Evolutionary conservation across 352 stramenopile species (phyloP).

Genomic region (Globisporangium nodosum): DNA sequence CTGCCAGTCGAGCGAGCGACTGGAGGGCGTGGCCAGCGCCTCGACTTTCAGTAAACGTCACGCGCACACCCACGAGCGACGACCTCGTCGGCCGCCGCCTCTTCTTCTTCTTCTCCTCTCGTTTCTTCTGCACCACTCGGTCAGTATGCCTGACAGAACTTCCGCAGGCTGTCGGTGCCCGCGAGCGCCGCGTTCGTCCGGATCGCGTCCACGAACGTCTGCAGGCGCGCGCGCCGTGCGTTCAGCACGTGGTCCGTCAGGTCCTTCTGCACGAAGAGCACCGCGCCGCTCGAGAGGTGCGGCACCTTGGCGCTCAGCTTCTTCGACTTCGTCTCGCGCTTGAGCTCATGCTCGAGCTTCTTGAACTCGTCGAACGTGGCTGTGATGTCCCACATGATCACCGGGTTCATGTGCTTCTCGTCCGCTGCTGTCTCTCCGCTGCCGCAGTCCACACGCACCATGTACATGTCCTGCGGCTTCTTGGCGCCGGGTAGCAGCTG

Average conservation of each 20-base stretch:
- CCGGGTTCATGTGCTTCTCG: constrained; percentile 83
- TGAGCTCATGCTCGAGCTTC: constrained; percentile 59
- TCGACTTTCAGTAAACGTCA: neutral
- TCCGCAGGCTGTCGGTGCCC: constrained; percentile 40
- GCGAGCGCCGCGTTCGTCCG: constrained; percentile 39
- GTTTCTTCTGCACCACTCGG: neutral
- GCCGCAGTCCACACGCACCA: constrained; percentile 70
- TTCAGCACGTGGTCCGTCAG: constrained; percentile 66
- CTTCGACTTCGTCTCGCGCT: constrained; percentile 58
- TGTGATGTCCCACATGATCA: constrained; percentile 82
- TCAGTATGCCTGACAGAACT: constrained; percentile 79
- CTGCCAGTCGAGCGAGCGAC: too few species aligned
- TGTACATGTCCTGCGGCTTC: constrained; percentile 60
- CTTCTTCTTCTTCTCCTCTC: neutral
- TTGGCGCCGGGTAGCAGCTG: constrained; percentile 25
- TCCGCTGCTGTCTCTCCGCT: constrained; percentile 12
- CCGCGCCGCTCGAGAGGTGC: constrained; percentile 53
- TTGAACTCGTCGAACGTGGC: constrained; percentile 77
- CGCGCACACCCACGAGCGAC: neutral
- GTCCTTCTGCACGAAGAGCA: constrained; percentile 66
- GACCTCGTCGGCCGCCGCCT: neutral
- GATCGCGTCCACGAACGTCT: constrained; percentile 62
- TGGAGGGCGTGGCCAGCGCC: too few species aligned
- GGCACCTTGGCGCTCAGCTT: constrained; percentile 45
- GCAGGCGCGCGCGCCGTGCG: constrained; percentile 43